A percentile compares a stretch with the other conserved stretches of the same genome.
Evolutionary conservation across 768 basidiomycete genomes (phyloP).

Genomic region (Boletus rubescentipes): DNA sequence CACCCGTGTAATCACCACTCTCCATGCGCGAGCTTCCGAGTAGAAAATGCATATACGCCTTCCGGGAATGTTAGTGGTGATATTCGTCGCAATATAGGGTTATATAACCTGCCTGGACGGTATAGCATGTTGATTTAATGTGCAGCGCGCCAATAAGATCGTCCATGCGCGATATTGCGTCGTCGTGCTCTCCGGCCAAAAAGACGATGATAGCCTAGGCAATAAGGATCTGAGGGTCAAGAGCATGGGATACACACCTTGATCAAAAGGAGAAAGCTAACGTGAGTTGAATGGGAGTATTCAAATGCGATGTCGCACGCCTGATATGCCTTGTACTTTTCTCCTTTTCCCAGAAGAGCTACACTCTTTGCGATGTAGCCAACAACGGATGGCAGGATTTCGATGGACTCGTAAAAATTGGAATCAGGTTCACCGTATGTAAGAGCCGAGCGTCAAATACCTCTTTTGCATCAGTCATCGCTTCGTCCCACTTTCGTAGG

Average conservation of each 20-base stretch:
- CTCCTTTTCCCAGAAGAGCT: neutral
- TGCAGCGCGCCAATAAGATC: neutral
- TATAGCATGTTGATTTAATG: neutral
- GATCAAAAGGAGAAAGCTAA: neutral
- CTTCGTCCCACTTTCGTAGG: neutral
- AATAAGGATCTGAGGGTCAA: too few species aligned
- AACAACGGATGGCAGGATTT: neutral
- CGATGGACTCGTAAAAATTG: neutral
- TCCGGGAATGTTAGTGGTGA: neutral
- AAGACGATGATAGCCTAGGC: conserved; percentile 4
- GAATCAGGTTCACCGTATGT: neutral
- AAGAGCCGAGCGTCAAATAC: neutral
- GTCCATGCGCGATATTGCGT: conserved; percentile 4
- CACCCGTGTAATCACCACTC: neutral
- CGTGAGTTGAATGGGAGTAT: neutral
- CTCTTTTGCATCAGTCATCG: neutral
- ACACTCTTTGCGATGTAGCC: neutral
- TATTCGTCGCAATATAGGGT: too few species aligned
- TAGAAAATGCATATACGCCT: conserved; percentile 10
- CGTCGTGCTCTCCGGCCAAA: conserved; percentile 2
- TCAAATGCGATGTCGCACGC: neutral
- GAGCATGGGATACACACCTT: neutral
- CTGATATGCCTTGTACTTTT: neutral
- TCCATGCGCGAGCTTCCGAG: neutral
- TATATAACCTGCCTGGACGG: neutral